Conservation (phyloP, 441 rosid species). For the Populus hybrid region DNA sequence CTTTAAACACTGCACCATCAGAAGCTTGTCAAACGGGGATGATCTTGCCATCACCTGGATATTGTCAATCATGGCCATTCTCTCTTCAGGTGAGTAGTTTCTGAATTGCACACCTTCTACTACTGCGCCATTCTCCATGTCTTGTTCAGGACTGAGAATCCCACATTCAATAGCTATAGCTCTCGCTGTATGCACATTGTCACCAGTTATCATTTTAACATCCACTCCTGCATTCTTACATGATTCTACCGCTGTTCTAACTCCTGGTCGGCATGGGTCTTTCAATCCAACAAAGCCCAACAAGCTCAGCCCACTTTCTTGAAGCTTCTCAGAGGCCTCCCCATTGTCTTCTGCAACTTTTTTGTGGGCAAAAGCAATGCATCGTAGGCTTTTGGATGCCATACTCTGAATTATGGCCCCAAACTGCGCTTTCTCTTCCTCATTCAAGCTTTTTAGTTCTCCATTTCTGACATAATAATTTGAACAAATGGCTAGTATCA, state of each 20-base stretch:
- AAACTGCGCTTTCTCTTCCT: constrained; percentile 22
- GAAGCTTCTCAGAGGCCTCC: constrained; percentile 13
- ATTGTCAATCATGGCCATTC: constrained; percentile 25
- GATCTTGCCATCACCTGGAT: constrained; percentile 51
- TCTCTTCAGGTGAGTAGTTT: constrained; percentile 27
- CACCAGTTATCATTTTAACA: constrained; percentile 45
- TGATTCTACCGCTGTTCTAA: constrained; percentile 29
- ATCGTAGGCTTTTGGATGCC: constrained; percentile 45
- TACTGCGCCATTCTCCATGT: constrained; percentile 17
- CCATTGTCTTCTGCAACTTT: constrained; percentile 7
- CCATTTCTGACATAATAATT: constrained; percentile 21
- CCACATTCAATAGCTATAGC: constrained; percentile 51
- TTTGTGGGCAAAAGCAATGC: constrained; percentile 44
- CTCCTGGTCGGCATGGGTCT: constrained; percentile 46
- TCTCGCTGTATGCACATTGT: constrained; percentile 41
- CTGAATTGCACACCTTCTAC: constrained; percentile 39
- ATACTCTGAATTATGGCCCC: constrained; percentile 23
- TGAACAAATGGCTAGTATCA: constrained; percentile 27
- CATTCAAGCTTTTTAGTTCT: constrained; percentile 8
- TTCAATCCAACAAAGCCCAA: constrained; percentile 42
- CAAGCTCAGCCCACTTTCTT: constrained; percentile 30
- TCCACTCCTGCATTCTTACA: constrained; percentile 15
- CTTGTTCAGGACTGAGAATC: constrained; percentile 25
- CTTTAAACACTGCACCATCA: constrained; percentile 44
- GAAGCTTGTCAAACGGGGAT: constrained; percentile 47